A percentile compares a stretch with the other conserved stretches of the same genome.
Evolutionary conservation across 2,329 filamentous ascomycete species (phyloP).

Genomic region (Clonostachys byssicola): DNA sequence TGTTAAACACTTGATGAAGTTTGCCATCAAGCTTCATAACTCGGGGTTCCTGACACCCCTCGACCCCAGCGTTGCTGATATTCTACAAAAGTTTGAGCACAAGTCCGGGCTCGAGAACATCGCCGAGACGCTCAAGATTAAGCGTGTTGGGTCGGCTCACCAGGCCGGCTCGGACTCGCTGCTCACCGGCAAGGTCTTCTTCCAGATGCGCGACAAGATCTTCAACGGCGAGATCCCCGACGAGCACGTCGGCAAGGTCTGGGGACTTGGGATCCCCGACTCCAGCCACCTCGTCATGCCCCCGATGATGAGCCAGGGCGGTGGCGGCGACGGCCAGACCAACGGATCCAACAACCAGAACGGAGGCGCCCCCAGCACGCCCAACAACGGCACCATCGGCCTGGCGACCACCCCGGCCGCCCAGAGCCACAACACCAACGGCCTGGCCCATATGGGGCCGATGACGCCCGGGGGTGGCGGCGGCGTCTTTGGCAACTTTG

Average conservation of each 20-base stretch:
- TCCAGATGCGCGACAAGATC: constrained; percentile 84
- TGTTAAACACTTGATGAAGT: constrained; percentile 95
- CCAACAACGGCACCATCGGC: constrained; percentile 59
- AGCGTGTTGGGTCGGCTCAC: constrained; percentile 82
- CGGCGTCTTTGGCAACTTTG: constrained; percentile 73
- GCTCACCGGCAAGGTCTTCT: constrained; percentile 91
- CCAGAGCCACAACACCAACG: constrained; percentile 52
- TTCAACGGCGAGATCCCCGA: constrained; percentile 79
- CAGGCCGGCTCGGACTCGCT: constrained; percentile 92
- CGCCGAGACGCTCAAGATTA: constrained; percentile 87
- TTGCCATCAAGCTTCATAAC: constrained; percentile 69
- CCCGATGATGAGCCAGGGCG: constrained; percentile 23
- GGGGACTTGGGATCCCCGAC: constrained; percentile 79
- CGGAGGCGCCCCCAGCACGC: constrained; percentile 56
- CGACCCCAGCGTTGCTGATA: constrained; percentile 63
- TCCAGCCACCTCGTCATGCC: constrained; percentile 31
- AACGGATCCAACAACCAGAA: constrained; percentile 34
- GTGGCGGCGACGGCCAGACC: constrained; percentile 24
- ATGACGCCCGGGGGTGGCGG: constrained; percentile 76
- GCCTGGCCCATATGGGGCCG: constrained; percentile 55
- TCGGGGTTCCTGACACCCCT: constrained; percentile 58
- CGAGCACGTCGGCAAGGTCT: constrained; percentile 85
- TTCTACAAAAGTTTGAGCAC: constrained; percentile 79
- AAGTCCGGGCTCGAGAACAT: constrained; percentile 93
- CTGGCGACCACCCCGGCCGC: constrained; percentile 43